These are phyloP conservation scores for Delphinella strobiligena DNA, from an alignment of 2,329 filamentous ascomycete species.

Conservation along the genomic window DNA sequence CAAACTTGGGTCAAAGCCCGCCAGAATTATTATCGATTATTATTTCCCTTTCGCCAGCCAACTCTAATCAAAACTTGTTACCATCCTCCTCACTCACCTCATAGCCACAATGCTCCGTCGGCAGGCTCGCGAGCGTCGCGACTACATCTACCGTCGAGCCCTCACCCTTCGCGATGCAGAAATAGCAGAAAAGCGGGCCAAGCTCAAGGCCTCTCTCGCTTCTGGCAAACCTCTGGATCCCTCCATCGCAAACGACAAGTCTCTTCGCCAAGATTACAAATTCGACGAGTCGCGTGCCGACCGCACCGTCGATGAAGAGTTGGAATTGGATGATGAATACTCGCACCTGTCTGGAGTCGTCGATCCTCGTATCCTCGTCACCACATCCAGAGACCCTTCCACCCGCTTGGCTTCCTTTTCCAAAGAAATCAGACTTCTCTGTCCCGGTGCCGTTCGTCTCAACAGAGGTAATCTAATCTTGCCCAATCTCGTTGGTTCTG, in stretches of 20 bases:
- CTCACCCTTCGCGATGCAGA: slow-evolving; percentile 82
- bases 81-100: background rate
- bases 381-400: slow-evolving; percentile 80
- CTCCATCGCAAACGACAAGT: slow-evolving; percentile 73
- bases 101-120: slow-evolving; percentile 34
- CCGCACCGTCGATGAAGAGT: slow-evolving; percentile 51
- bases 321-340: slow-evolving; percentile 82
- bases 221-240: slow-evolving; percentile 78
- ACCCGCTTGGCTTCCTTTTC: slow-evolving; percentile 78
- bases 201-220: slow-evolving; percentile 74
- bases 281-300: slow-evolving; percentile 78
- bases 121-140: slow-evolving; percentile 66
- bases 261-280: slow-evolving; percentile 74
- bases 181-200: slow-evolving; percentile 80
- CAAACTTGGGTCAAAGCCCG: too few relatives aligned
- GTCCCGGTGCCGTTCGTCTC: slow-evolving; percentile 75
- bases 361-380: slow-evolving; percentile 79
- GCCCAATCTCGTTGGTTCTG: slow-evolving; percentile 71
- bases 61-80: slow-evolving; percentile 32
- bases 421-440: slow-evolving; percentile 75
- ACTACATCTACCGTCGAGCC: slow-evolving; percentile 85
- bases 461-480: slow-evolving; percentile 88
- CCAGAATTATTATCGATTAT: background rate
- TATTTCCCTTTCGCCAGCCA: background rate
- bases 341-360: slow-evolving; percentile 79